Evolutionary conservation across 2,329 filamentous ascomycete genomes (phyloP), one percentile per base, ranked within the genome.

Genomic region (Aureobasidium sp.): DNA sequence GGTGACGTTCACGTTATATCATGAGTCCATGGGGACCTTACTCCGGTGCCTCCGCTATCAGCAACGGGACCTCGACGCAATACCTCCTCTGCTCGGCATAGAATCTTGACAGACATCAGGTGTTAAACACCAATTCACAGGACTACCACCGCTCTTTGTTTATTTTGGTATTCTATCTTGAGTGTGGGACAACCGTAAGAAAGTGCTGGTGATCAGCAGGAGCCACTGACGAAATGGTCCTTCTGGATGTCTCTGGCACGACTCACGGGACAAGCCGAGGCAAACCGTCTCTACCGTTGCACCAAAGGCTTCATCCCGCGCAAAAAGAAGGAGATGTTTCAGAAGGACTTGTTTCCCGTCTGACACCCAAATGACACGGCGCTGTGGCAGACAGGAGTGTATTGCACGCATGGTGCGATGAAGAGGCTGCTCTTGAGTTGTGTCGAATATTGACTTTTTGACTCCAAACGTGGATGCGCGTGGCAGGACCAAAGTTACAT

Each of bases 191-290:
- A 10, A 17, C 24, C 11, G 11, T 34, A 11, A 14, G 16, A 22
- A 27, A 16, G 32, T 14, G 24, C 22, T 27, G 32, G 35, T 34
- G 32, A 16, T 38, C 32, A 49, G 6, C 22, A n/a, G 24, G 34
- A 38, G 45, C 45, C 45, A 49, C 45, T 49, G 45, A 49, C 45
- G 34, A 29, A 38, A 49, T 27, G 22, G 7, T 38, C 8, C 35
- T 6, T 21, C 17, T n/a, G 30, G 2, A 35, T 47, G 42, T 47
- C 42, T 47, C 42, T 38, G 11, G 17, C 16, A 32, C 32, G 2
- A 8, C 22, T 38, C n/a, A 27, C 16, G 44, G 45, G 2, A 8
- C 22, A 19, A 27, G 16, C 45, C 45, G 45, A 38, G 44, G 24
- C 11, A 14, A 38, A 48, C 37, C 45, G 34, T 47, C 42, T 47